Conservation (phyloP, 148 eudicot species). For the Nepenthes mirabilis region DNA sequence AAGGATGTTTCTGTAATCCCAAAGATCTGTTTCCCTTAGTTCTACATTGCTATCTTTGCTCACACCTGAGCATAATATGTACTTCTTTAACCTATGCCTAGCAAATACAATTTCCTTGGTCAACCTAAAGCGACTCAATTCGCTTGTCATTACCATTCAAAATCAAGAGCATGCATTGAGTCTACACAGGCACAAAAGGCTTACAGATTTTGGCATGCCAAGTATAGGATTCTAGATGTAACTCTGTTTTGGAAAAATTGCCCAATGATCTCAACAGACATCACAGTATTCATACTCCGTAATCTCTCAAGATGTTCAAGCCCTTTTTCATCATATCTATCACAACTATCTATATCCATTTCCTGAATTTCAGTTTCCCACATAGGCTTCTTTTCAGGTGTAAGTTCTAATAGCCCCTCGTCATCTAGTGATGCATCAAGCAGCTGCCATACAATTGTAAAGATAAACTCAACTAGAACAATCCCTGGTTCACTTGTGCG, state of each 20-base stretch:
- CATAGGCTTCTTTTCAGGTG: conserved; percentile 41
- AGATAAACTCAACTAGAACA: conserved; percentile 45
- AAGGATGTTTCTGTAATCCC: no score
- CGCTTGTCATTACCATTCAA: neutral
- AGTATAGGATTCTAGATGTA: conserved; percentile 63
- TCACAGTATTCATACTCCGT: conserved; percentile 42
- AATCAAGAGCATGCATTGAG: conserved; percentile 3
- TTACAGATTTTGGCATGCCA: conserved; percentile 86
- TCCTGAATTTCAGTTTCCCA: conserved; percentile 45
- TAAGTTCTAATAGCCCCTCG: conserved; percentile 72
- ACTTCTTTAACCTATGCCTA: no score
- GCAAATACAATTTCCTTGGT: no score
- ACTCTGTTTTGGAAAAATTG: conserved; percentile 52
- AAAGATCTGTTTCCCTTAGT: no score
- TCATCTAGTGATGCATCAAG: conserved; percentile 86
- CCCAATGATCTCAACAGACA: conserved; percentile 58
- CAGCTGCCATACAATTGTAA: conserved; percentile 70
- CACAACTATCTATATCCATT: conserved; percentile 47
- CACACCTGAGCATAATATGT: no score
- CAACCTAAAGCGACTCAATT: neutral
- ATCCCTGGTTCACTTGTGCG: conserved; percentile 43
- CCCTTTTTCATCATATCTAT: conserved; percentile 31
- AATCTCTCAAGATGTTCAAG: conserved; percentile 38
- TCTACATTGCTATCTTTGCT: no score
- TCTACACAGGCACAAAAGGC: conserved; percentile 19